These are phyloP conservation scores for Suhomyces ambrosiae DNA, from an alignment of 1,139 yeast genomes.

Conservation along the genomic window DNA sequence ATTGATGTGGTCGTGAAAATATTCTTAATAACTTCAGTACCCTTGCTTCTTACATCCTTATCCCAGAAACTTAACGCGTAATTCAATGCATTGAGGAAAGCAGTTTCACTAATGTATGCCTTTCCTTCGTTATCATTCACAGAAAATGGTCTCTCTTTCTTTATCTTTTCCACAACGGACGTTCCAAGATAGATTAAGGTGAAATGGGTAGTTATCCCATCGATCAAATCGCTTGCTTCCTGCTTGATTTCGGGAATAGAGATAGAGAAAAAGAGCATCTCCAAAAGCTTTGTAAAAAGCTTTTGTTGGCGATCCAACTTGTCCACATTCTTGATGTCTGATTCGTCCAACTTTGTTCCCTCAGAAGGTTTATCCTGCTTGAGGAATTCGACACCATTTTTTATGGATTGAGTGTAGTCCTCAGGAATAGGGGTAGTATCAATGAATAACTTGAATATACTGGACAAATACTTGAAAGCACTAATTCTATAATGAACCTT, in stretches of 20 bases:
- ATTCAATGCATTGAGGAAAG: constrained; percentile 72
- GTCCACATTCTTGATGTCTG: constrained; percentile 49
- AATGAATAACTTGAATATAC: constrained; percentile 68
- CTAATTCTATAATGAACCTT: constrained; percentile 70
- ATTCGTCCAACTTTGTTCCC: constrained; percentile 39
- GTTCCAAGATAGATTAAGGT: constrained; percentile 76
- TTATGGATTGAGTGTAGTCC: constrained; percentile 49
- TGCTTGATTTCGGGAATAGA: constrained; percentile 74
- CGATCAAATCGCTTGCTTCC: constrained; percentile 64
- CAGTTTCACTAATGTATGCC: constrained; percentile 66
- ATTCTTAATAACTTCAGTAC: constrained; percentile 63
- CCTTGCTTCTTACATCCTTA: constrained; percentile 68
- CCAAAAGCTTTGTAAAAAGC: constrained; percentile 60
- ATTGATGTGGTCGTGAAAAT: constrained; percentile 64
- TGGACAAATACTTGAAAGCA: constrained; percentile 73
- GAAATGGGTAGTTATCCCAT: constrained; percentile 76
- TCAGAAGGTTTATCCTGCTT: constrained; percentile 46
- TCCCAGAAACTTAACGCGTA: constrained; percentile 82
- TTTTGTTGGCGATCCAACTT: constrained; percentile 63
- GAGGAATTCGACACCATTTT: constrained; percentile 49
- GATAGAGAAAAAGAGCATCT: constrained; percentile 71
- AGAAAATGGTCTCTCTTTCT: constrained; percentile 69
- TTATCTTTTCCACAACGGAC: constrained; percentile 69
- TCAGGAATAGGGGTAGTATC: constrained; percentile 67
- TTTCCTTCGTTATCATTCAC: constrained; percentile 81